A percentile compares a stretch with the other conserved stretches of the same genome.
Conservation (phyloP, 192 early-diverging fungal species). For the Gigaspora rosea region DNA sequence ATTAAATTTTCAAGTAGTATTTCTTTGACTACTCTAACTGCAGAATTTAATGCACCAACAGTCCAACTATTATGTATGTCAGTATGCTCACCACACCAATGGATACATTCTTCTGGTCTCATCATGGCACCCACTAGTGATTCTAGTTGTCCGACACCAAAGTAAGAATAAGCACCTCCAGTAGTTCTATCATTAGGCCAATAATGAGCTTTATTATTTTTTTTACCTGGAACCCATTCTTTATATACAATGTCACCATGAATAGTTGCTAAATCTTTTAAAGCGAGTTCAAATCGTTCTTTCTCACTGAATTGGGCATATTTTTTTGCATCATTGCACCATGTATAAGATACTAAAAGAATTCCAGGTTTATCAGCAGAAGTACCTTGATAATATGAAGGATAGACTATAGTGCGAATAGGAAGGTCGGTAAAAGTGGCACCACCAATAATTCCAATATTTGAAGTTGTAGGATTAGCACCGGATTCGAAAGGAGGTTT, state of each 20-base stretch:
- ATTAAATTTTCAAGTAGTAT: background rate
- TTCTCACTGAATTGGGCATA: slow-evolving; percentile 17
- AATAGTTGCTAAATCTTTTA: slow-evolving; percentile 34
- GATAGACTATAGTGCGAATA: slow-evolving; percentile 20
- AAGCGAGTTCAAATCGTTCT: background rate
- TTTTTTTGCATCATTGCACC: background rate
- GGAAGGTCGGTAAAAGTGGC: slow-evolving; percentile 33
- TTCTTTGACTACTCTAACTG: background rate
- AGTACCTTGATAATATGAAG: slow-evolving; percentile 21
- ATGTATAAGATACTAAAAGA: slow-evolving; percentile 35
- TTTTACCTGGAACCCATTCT: background rate
- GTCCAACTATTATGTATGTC: slow-evolving; percentile 30
- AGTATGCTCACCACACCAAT: slow-evolving; percentile 41
- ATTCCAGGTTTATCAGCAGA: slow-evolving; percentile 15
- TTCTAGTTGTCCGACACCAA: background rate
- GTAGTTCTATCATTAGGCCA: slow-evolving; percentile 33
- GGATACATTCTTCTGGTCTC: slow-evolving; percentile 7
- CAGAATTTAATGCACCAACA: background rate
- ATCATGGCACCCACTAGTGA: slow-evolving; percentile 15
- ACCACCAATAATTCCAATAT: slow-evolving; percentile 32
- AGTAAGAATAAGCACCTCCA: slow-evolving; percentile 27
- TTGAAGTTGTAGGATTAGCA: background rate
- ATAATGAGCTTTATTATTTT: background rate
- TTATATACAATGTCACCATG: slow-evolving; percentile 31
- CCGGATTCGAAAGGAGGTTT: background rate